A percentile compares a stretch with the other conserved stretches of the same genome.
Evolutionary conservation across 139 green algal genomes (phyloP).

Genomic region (Tetraselmis chui): DNA sequence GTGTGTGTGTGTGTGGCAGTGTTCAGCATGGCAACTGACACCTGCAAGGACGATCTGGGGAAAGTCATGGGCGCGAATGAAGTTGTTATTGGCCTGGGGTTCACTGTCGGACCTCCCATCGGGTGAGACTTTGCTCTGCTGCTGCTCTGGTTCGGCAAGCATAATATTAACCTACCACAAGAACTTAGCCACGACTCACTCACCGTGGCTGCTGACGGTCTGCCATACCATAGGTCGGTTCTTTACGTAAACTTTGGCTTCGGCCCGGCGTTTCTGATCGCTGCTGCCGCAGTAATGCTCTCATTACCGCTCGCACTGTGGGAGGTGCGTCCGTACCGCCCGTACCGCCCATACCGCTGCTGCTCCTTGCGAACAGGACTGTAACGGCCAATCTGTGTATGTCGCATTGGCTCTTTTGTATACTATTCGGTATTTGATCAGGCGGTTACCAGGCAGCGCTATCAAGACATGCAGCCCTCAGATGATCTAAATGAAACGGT

Average conservation of each 20-base stretch:
- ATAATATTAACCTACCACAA: no score
- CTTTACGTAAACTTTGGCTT: neutral
- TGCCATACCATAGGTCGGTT: neutral
- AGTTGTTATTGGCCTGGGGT: neutral
- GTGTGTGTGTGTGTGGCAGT: no score
- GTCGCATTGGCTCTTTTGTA: no score
- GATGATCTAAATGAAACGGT: neutral
- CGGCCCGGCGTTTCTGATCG: neutral
- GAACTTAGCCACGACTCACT: no score
- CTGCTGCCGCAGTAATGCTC: neutral
- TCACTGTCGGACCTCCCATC: neutral
- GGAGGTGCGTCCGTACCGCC: neutral
- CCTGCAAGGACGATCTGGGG: neutral
- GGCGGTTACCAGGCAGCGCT: neutral
- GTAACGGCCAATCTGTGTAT: no score
- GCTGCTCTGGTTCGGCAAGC: no score
- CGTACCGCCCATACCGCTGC: no score
- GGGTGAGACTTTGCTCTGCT: no score
- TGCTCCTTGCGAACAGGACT: no score
- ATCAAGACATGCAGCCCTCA: neutral
- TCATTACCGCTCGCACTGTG: neutral
- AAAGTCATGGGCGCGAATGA: neutral
- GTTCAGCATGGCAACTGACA: neutral
- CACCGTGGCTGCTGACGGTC: no score
- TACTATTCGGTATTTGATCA: no score